A percentile compares a stretch with the other conserved stretches of the same genome.
These are phyloP conservation scores for Botryobasidium botryosum DNA, from an alignment of 768 basidiomycete genomes.

Conservation along the genomic window DNA sequence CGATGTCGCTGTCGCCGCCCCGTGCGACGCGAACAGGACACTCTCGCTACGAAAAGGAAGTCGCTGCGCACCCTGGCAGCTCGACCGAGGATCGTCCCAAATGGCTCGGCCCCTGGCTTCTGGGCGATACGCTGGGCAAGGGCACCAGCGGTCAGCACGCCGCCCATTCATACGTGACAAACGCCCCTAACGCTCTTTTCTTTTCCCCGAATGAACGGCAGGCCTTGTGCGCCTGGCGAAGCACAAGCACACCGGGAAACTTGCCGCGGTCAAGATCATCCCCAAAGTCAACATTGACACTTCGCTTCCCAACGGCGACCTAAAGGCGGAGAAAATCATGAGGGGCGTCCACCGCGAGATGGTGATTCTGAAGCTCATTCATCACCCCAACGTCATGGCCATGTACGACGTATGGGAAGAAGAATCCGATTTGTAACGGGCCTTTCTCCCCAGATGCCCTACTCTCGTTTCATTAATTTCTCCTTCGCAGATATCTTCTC, in stretches of 20 bases:
- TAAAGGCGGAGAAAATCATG: slow-evolving; percentile 58
- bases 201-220: no score
- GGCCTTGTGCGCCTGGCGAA: slow-evolving; percentile 83
- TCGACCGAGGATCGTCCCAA: slow-evolving; percentile 11
- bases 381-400: slow-evolving; percentile 87
- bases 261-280: slow-evolving; percentile 90
- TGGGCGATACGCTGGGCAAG: slow-evolving; percentile 69
- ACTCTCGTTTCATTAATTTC: neutral
- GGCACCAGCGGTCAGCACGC: slow-evolving; percentile 50
- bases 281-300: slow-evolving; percentile 57
- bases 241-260: slow-evolving; percentile 73
- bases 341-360: slow-evolving; percentile 85
- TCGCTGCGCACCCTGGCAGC: neutral
- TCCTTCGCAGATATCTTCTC: slow-evolving; percentile 37
- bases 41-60: slow-evolving; percentile 2
- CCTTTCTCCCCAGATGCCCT: neutral
- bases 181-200: neutral
- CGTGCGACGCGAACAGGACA: neutral
- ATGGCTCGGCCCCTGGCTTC: slow-evolving; percentile 63
- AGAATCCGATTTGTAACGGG: slow-evolving; percentile 53
- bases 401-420: slow-evolving; percentile 98
- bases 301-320: slow-evolving; percentile 49
- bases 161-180: neutral
- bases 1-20: slow-evolving; percentile 3
- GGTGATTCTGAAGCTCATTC: slow-evolving; percentile 92